Evolutionary conservation across 2,329 filamentous ascomycete species (phyloP).

Genomic region (Aspergillus clavatus): DNA sequence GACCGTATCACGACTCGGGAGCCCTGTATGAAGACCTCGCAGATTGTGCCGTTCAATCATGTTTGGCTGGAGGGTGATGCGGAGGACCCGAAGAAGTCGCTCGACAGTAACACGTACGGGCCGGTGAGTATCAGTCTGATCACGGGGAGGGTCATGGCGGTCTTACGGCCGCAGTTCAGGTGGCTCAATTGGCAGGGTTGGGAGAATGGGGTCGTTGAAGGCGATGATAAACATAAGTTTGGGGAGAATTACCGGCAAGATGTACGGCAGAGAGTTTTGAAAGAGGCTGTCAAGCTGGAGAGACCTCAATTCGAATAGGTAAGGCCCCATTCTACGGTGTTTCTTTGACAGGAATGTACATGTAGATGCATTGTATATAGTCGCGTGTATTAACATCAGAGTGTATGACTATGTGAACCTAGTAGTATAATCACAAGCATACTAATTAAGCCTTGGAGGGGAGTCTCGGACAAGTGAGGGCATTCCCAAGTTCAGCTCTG

Average conservation of each 20-base stretch:
- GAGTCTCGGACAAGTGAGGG: not conserved
- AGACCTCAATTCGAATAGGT: constrained; percentile 22
- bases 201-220: constrained; percentile 27
- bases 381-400: constrained; percentile 8
- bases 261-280: constrained; percentile 34
- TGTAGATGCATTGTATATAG: not conserved
- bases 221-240: constrained; percentile 19
- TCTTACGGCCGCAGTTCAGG: constrained; percentile 59
- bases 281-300: constrained; percentile 35
- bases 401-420: constrained; percentile 10
- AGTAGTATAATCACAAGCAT: not conserved
- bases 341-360: not conserved
- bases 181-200: constrained; percentile 36
- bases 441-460: constrained; percentile 1
- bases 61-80: constrained; percentile 96
- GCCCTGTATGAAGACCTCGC: constrained; percentile 52
- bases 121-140: constrained; percentile 73
- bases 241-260: constrained; percentile 30
- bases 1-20: constrained; percentile 66
- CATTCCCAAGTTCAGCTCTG: too few relatives aligned
- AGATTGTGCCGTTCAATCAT: constrained; percentile 72
- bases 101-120: constrained; percentile 88
- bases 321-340: not conserved
- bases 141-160: constrained; percentile 66
- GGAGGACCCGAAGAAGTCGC: constrained; percentile 56